phyloP scores from a whole-genome alignment of 2,329 filamentous ascomycete species.

The Aspergillus neotritici region DNA sequence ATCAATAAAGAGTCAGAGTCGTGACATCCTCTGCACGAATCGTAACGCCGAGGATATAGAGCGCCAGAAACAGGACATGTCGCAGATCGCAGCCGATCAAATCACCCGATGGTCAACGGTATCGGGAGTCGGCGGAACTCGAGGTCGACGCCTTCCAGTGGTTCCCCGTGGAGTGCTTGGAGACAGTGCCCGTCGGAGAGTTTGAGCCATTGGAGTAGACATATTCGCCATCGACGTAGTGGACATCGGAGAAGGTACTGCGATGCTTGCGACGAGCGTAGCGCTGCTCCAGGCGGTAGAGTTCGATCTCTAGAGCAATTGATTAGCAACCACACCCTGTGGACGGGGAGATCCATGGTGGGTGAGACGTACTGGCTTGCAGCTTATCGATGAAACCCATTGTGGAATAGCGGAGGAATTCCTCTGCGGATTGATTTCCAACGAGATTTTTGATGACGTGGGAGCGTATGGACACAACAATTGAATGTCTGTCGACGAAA shows the following conservation, averaged over 20 bases:
- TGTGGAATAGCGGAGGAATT: slow-evolving; percentile 14
- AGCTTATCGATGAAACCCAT: slow-evolving; percentile 50
- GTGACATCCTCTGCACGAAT: slow-evolving; percentile 17
- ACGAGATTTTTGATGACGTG: no score
- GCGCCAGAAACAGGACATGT: slow-evolving; percentile 5
- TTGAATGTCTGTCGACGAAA: not conserved
- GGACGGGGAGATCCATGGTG: not conserved
- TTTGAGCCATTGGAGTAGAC: slow-evolving; percentile 55
- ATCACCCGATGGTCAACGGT: slow-evolving; percentile 16
- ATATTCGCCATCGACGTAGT: slow-evolving; percentile 95
- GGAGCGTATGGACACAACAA: no score
- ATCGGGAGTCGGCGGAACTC: slow-evolving; percentile 24
- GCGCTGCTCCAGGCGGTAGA: slow-evolving; percentile 90
- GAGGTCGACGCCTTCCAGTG: slow-evolving; percentile 28
- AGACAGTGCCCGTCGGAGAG: slow-evolving; percentile 34
- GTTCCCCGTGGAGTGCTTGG: slow-evolving; percentile 36
- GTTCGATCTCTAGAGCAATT: slow-evolving; percentile 59
- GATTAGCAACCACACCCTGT: slow-evolving; percentile 10
- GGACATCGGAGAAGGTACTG: slow-evolving; percentile 80
- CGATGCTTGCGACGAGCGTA: slow-evolving; percentile 90
- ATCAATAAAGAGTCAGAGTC: slow-evolving; percentile 10
- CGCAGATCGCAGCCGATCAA: slow-evolving; percentile 1
- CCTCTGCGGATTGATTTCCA: not conserved
- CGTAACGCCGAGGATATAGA: slow-evolving; percentile 19
- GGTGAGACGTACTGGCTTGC: slow-evolving; percentile 42